phyloP scores from a whole-genome alignment of 2,329 filamentous ascomycete genomes.

The Claviceps pusilla region DNA sequence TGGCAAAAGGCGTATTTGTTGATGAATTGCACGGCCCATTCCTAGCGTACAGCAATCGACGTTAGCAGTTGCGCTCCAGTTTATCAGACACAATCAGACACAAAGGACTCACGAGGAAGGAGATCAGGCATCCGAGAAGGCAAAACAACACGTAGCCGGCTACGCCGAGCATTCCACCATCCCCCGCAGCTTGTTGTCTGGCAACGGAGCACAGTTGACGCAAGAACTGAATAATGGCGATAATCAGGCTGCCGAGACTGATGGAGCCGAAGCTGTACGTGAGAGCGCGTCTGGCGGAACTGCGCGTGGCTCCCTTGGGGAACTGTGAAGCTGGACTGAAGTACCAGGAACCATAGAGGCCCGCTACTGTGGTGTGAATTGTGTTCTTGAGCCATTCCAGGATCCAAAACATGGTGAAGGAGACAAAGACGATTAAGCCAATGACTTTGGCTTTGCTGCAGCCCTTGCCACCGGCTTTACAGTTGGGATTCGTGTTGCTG shows the following conservation, averaged over 20 bases:
- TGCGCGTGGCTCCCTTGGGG: conserved; percentile 64
- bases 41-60: conserved; percentile 11
- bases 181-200: conserved; percentile 43
- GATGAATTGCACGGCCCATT: conserved; percentile 78
- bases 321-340: conserved; percentile 52
- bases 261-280: conserved; percentile 92
- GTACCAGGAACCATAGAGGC: conserved; percentile 89
- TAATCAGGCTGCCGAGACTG: conserved; percentile 67
- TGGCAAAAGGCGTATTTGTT: conserved; percentile 89
- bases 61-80: neutral
- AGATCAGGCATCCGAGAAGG: conserved; percentile 60
- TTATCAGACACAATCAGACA: neutral
- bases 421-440: conserved; percentile 71
- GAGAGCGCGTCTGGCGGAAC: conserved; percentile 65
- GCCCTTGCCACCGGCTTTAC: conserved; percentile 34
- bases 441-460: conserved; percentile 69
- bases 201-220: conserved; percentile 73
- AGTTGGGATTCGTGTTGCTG: conserved; percentile 33
- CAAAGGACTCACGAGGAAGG: conserved; percentile 33
- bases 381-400: conserved; percentile 89
- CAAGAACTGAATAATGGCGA: conserved; percentile 75
- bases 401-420: conserved; percentile 89
- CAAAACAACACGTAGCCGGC: conserved; percentile 54
- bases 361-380: conserved; percentile 73
- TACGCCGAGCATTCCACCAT: conserved; percentile 60